phyloP scores from a whole-genome alignment of 805 yeast species.

The Ogataea naganishii region DNA sequence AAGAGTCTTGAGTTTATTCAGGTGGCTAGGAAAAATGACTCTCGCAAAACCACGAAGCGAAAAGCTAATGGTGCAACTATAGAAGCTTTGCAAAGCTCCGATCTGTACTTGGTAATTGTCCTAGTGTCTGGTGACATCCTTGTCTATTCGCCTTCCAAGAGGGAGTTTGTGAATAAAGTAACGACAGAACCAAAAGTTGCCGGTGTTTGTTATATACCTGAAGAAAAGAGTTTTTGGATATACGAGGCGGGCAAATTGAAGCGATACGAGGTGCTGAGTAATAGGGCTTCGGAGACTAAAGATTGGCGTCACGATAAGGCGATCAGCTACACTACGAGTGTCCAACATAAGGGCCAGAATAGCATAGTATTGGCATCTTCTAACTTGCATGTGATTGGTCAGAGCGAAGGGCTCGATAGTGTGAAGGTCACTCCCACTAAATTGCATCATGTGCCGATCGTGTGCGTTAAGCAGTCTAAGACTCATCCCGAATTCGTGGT shows the following conservation, averaged over 20 bases:
- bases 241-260: slow-evolving; percentile 19
- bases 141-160: slow-evolving; percentile 34
- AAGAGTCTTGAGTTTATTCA: too few relatives aligned
- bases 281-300: slow-evolving; percentile 12
- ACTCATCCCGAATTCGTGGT: slow-evolving; percentile 24
- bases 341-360: slow-evolving; percentile 10
- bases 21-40: too few relatives aligned
- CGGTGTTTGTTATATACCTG: slow-evolving; percentile 16
- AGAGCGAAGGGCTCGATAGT: slow-evolving; percentile 21
- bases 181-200: slow-evolving; percentile 20
- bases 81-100: too few relatives aligned
- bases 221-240: slow-evolving; percentile 20
- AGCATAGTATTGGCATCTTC: slow-evolving; percentile 19
- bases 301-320: slow-evolving; percentile 11
- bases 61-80: too few relatives aligned
- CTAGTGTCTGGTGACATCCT: slow-evolving; percentile 32
- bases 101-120: too few relatives aligned
- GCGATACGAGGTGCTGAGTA: slow-evolving; percentile 16
- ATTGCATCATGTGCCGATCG: slow-evolving; percentile 24
- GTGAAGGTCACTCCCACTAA: slow-evolving; percentile 25
- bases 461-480: slow-evolving; percentile 25
- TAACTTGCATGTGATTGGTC: slow-evolving; percentile 23
- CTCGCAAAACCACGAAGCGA: too few relatives aligned
- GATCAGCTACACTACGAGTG: slow-evolving; percentile 15
- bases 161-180: slow-evolving; percentile 29